Percentiles rank a stretch among this genome's conserved stretches.
Evolutionary conservation across 106 monocot genomes (phyloP).

Genomic region (Chionographis japonica): DNA sequence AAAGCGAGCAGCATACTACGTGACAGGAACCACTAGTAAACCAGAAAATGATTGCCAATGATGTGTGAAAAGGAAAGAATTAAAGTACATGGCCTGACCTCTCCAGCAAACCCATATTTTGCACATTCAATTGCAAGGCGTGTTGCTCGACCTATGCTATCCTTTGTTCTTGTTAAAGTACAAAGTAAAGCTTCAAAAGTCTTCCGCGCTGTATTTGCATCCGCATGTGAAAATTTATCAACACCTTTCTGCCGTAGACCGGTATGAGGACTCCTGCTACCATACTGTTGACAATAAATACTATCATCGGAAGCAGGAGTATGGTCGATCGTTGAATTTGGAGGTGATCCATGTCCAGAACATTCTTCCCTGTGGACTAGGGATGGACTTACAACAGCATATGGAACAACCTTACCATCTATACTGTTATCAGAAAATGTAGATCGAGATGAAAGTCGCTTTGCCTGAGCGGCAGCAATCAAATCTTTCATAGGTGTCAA

Average conservation of each 20-base stretch:
- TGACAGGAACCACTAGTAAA: background rate
- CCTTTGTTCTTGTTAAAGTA: conserved; percentile 87
- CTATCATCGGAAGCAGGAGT: conserved; percentile 38
- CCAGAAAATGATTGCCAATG: background rate
- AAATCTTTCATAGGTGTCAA: conserved; percentile 57
- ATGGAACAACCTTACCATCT: conserved; percentile 29
- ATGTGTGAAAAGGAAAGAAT: conserved; percentile 1
- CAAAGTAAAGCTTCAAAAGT: conserved; percentile 67
- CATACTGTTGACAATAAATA: conserved; percentile 20
- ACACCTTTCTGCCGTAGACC: conserved; percentile 17
- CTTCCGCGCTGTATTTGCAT: conserved; percentile 62
- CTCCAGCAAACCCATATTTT: conserved; percentile 74
- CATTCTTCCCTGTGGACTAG: conserved; percentile 28
- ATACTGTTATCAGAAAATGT: conserved; percentile 32
- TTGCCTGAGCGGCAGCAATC: conserved; percentile 80
- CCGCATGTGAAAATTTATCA: conserved; percentile 28
- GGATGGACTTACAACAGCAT: conserved; percentile 32
- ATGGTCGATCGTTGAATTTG: conserved; percentile 12
- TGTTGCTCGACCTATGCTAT: conserved; percentile 92
- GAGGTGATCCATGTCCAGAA: conserved; percentile 40
- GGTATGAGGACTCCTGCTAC: conserved; percentile 29
- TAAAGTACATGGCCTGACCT: conserved; percentile 44
- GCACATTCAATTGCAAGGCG: conserved; percentile 84
- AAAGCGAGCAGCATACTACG: too few relatives aligned
- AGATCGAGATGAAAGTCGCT: conserved; percentile 42